phyloP scores from a whole-genome alignment of 108 stramenopile genomes.

The Schizochytrium sp. region DNA sequence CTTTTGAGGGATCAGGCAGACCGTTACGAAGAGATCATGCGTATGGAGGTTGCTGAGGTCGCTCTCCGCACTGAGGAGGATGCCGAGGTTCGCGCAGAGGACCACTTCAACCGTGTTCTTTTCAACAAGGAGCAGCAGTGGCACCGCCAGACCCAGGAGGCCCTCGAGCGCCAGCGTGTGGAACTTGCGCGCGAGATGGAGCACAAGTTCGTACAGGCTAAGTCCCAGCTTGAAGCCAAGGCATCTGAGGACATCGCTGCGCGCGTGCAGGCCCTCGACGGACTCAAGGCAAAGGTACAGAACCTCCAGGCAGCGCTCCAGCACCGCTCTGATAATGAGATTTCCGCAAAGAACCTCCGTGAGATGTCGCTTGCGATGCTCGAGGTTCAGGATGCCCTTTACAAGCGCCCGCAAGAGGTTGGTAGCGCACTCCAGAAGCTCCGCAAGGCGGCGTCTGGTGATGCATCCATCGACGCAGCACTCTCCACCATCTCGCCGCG shows the following conservation, averaged over 20 bases:
- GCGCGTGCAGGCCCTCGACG: conserved; percentile 48
- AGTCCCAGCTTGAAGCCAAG: conserved; percentile 57
- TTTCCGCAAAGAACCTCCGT: background rate
- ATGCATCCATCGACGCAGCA: background rate
- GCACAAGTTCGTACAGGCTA: conserved; percentile 46
- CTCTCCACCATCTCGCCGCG: conserved; percentile 20
- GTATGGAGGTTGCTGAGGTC: conserved; percentile 17
- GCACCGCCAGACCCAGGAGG: conserved; percentile 56
- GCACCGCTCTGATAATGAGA: conserved; percentile 39
- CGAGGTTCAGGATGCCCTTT: conserved; percentile 40
- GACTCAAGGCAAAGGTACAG: conserved; percentile 53
- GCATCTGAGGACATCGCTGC: conserved; percentile 43
- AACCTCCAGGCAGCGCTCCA: conserved; percentile 21
- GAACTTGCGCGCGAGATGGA: conserved; percentile 40
- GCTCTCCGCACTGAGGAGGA: background rate
- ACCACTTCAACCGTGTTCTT: conserved; percentile 43
- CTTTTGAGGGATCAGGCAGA: conserved; percentile 44
- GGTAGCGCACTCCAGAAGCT: conserved; percentile 4
- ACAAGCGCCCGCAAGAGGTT: conserved; percentile 47
- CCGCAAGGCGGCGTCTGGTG: conserved; percentile 10
- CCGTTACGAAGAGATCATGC: conserved; percentile 56
- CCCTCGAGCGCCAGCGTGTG: conserved; percentile 56
- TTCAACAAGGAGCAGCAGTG: conserved; percentile 54
- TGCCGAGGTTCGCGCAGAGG: conserved; percentile 8
- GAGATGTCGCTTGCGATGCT: conserved; percentile 22